phyloP scores from a whole-genome alignment of 2,329 filamentous ascomycete species.

The Trichoderma atroviride region DNA sequence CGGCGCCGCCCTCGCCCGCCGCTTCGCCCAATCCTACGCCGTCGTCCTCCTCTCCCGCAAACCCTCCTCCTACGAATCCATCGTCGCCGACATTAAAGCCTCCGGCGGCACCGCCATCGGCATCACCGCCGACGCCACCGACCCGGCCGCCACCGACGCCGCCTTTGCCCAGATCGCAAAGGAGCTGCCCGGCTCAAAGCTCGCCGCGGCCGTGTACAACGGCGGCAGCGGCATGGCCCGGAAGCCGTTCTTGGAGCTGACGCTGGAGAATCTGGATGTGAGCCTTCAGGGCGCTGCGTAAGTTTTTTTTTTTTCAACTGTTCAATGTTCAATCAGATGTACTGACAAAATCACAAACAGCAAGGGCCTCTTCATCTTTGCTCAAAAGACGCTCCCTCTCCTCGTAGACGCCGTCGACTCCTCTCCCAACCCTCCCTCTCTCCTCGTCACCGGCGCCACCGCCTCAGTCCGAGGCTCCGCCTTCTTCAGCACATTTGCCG shows the following conservation, averaged over 20 bases:
- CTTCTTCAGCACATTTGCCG: conserved; percentile 70
- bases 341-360: conserved; percentile 38
- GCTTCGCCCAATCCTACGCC: conserved; percentile 67
- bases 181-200: conserved; percentile 57
- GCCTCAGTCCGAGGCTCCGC: conserved; percentile 75
- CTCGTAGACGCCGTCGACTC: conserved; percentile 63
- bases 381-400: conserved; percentile 69
- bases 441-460: conserved; percentile 87
- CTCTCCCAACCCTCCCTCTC: conserved; percentile 67
- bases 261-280: conserved; percentile 51
- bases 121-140: conserved; percentile 56
- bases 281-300: conserved; percentile 55
- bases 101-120: conserved; percentile 71
- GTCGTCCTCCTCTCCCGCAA: conserved; percentile 75
- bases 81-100: conserved; percentile 69
- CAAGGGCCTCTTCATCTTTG: conserved; percentile 74
- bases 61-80: conserved; percentile 64
- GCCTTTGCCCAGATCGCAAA: conserved; percentile 66
- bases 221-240: conserved; percentile 55
- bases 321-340: too few relatives aligned
- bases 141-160: conserved; percentile 50
- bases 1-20: conserved; percentile 55
- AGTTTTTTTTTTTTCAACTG: too few relatives aligned
- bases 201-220: conserved; percentile 72
- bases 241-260: conserved; percentile 63